Percentiles rank a stretch among this genome's conserved stretches.
phyloP scores from a whole-genome alignment of 345 rosid species.

The Arabis alpina region DNA sequence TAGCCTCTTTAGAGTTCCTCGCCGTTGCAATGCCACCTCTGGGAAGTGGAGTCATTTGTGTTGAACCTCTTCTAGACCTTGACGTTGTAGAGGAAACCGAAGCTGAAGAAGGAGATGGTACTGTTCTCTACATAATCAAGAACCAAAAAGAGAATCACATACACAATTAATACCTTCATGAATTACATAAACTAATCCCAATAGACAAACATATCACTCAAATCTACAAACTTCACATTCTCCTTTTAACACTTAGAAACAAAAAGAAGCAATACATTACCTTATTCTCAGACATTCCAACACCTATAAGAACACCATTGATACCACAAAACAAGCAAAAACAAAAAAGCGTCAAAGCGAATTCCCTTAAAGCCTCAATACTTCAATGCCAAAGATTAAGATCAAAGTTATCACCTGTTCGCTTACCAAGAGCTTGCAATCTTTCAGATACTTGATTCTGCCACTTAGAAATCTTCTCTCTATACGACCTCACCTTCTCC shows the following conservation, averaged over 20 bases:
- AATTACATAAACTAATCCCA: not conserved
- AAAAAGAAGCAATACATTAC: conserved; percentile 44
- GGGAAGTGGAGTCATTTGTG: conserved; percentile 47
- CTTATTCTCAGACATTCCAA: conserved; percentile 64
- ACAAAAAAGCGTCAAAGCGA: not conserved
- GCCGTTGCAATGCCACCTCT: conserved; percentile 43
- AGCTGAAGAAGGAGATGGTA: conserved; percentile 50
- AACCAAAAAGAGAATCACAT: not conserved
- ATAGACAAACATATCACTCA: conserved; percentile 18
- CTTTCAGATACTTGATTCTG: conserved; percentile 87
- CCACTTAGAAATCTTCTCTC: conserved; percentile 92
- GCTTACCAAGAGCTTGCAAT: conserved; percentile 62
- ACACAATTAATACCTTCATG: not conserved
- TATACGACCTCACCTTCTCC: conserved; percentile 78
- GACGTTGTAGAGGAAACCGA: conserved; percentile 57
- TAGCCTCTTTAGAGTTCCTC: conserved; percentile 52
- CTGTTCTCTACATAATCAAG: conserved; percentile 57
- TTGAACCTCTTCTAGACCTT: conserved; percentile 45
- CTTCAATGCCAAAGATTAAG: not conserved
- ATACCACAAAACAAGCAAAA: conserved; percentile 19
- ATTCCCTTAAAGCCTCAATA: conserved; percentile 8
- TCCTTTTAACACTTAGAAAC: not conserved
- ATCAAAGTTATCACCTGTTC: conserved; percentile 54
- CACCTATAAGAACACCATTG: conserved; percentile 48
- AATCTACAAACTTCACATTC: conserved; percentile 6